Evolutionary conservation across 441 rosid species (phyloP), one percentile per base, ranked within the genome.

Genomic region (Syzygium malaccense): DNA sequence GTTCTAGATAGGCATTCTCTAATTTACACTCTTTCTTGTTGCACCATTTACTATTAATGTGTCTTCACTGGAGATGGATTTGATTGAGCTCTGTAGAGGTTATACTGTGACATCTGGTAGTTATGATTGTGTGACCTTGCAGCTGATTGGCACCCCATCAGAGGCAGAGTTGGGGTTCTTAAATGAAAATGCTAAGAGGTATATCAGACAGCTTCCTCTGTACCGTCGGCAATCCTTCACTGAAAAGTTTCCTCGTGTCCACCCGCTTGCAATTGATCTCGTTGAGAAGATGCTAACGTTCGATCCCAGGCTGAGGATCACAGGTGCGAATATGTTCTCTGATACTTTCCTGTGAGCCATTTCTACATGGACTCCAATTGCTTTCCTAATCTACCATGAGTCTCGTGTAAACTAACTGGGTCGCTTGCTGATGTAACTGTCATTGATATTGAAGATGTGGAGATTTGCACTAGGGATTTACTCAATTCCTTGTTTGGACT

Each of bases 201-300:
- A 95, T 92, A 93, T 96, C 85, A 89, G 92, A 51, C 94, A 94
- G 85, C 95, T 96, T 91, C 94, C 95, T 87, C 84, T 17, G 58
- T 86, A 88, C 91, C 94, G 85, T 51, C 95, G 97, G n/a, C 98
- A 96, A 88, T 96, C 98, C 85, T 95, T 96, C 91, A 90, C 92
- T 28, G 96, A 93, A 88, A 96, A 92, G 88, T 96, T 96, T 88
- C 98, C 98, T 4, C 90, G 41, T 64, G 96, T 95, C 89, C 94
- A 95, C 85, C 94, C 95, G 1, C 56, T 88, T 87, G 99, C 98
- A 58, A 93, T 97, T 86, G 96, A 95, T 92, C 96, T 97, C 51
- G 92, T 96, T 87, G 97, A 97, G 90, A 97, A 93, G 95, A 96
- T 97, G 97, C 90, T 97, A 41, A 94, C 93, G 14, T 97, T 97